Base-by-base conservation (phyloP, 768 basidiomycete species). In the Leccinum longicurvipes region DNA sequence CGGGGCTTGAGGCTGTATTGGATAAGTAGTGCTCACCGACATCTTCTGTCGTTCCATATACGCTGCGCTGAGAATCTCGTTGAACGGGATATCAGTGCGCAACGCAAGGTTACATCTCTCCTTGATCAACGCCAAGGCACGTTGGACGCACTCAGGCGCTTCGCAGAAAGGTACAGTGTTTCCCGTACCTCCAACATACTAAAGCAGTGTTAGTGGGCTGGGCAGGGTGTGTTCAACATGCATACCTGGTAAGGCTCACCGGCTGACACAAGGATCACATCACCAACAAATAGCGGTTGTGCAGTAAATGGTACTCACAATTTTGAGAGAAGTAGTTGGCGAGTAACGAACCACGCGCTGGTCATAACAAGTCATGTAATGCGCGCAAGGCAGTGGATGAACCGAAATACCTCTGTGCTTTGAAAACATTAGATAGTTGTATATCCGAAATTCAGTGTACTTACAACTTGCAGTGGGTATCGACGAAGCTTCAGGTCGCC, bases 271-370 rank as follows among this genome's bases (percentile, higher is more conserved):
- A 23, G 29, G 31, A 53, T 57, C 4, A 47, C 34, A 32, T 59
- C 14, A 62, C 6, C 28, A 46, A 41, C 3, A 23, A 14, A 15
- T n/a, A 6, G 36, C 19, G 11, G 44, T n/a, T 27, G 9, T 31
- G 47, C 10, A 28, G 24, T 24, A n/a, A 50, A 46, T 4, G 6
- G 51, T 19, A 71, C 84, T 66, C 66, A 89, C 90, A 82, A 55
- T 92, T 92, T 60, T 92, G 90, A 14, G 90, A 91, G 63, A 92
- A 92, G 63, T 92, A 92, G 63, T 89, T 87, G 5, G 90, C 86
- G 48, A 92, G 72, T 4, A 91, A 70, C 4, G 77, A 67, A 7
- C 90, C 90, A 41, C 88, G 82, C 62, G 82, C 89, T 91, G 54
- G 21, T 23, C 54, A 58, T 55, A 51, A 53, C 39, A 44, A 27